Percentiles rank a stretch among this genome's conserved stretches.
Conservation (phyloP, 495 filamentous ascomycete genomes). For the Articulospora tetracladia region DNA sequence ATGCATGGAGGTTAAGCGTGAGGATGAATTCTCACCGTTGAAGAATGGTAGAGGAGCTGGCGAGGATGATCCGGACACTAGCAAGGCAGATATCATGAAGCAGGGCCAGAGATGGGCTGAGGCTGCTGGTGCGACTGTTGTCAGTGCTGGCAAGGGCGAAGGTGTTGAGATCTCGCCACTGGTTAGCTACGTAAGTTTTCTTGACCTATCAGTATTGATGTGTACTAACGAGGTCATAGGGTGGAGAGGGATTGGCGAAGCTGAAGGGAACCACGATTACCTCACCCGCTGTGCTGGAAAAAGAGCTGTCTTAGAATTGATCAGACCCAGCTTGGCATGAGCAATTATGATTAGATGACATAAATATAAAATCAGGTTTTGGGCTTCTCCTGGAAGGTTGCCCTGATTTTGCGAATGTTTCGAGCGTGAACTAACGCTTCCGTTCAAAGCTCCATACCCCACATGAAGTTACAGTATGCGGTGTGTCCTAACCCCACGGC, state of each 20-base stretch:
- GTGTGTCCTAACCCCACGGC: too few species aligned
- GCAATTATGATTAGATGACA: conserved; percentile 8
- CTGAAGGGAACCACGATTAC: conserved; percentile 70
- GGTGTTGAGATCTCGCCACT: conserved; percentile 92
- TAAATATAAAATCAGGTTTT: neutral
- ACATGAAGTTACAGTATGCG: too few species aligned
- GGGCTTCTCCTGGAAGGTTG: too few species aligned
- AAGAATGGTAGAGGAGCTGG: conserved; percentile 93
- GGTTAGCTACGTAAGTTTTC: conserved; percentile 87
- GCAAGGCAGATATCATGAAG: conserved; percentile 78
- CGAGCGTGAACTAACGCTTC: too few species aligned
- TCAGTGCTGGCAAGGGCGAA: conserved; percentile 60
- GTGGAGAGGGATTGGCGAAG: conserved; percentile 84
- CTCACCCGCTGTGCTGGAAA: conserved; percentile 73
- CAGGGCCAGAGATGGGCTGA: conserved; percentile 85
- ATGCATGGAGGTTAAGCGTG: conserved; percentile 89
- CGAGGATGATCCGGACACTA: conserved; percentile 93
- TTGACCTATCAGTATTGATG: conserved; percentile 1
- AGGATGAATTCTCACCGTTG: conserved; percentile 97
- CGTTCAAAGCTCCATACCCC: too few species aligned
- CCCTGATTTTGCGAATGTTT: too few species aligned
- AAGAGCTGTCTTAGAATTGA: conserved; percentile 40
- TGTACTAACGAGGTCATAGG: conserved; percentile 47
- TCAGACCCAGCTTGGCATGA: neutral
- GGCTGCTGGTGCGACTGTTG: conserved; percentile 70